These are phyloP conservation scores for Helichrysum umbraculigerum DNA, from an alignment of 129 eudicot genomes.

Conservation along the genomic window DNA sequence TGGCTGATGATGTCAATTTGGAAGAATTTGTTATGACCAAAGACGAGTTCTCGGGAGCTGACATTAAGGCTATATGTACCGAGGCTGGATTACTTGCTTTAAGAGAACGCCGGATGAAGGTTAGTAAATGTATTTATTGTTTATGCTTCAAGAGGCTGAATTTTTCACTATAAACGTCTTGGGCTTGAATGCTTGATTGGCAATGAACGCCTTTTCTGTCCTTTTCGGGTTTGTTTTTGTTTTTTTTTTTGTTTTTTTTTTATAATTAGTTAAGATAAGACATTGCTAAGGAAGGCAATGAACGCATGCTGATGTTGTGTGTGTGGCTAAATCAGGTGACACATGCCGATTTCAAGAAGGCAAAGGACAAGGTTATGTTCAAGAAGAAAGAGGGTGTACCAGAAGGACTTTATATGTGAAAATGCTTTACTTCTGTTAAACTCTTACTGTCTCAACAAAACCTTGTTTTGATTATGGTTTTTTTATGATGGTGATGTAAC, in stretches of 20 bases:
- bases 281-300: not conserved
- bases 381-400: slow-evolving; percentile 99
- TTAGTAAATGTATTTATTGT: slow-evolving; percentile 21
- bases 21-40: slow-evolving; percentile 96
- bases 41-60: slow-evolving; percentile 97
- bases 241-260: no score
- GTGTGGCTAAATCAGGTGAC: slow-evolving; percentile 53
- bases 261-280: not conserved
- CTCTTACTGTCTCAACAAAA: not conserved
- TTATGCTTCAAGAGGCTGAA: not conserved
- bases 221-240: no score
- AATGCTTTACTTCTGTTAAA: not conserved
- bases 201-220: no score
- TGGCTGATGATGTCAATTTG: slow-evolving; percentile 87
- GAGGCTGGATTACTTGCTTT: slow-evolving; percentile 96
- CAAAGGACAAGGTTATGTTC: slow-evolving; percentile 97
- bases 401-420: slow-evolving; percentile 94
- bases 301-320: not conserved
- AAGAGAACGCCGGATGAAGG: slow-evolving; percentile 97
- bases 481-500: slow-evolving; percentile 18
- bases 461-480: not conserved
- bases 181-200: no score
- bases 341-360: slow-evolving; percentile 93
- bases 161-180: not conserved
- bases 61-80: slow-evolving; percentile 94